Conservation (phyloP, 192 early-diverging fungal genomes). For the Coemansia sp. region DNA sequence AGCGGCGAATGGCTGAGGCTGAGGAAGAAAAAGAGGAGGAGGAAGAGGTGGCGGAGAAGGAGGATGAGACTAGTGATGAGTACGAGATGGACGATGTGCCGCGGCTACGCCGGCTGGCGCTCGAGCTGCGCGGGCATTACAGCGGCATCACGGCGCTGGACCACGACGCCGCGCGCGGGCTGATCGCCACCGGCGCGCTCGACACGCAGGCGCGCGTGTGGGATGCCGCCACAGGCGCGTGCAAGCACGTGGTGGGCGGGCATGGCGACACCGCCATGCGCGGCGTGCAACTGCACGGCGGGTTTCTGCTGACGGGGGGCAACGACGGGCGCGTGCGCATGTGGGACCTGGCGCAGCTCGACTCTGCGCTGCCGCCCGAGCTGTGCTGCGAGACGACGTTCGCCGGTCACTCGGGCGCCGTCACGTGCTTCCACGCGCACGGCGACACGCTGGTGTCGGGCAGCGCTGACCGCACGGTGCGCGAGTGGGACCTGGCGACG, state of each 20-base stretch:
- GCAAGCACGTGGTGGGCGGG: conserved; percentile 36
- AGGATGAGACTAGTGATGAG: conserved; percentile 9
- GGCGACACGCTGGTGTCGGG: conserved; percentile 59
- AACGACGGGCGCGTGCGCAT: conserved; percentile 67
- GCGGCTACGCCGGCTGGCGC: conserved; percentile 27
- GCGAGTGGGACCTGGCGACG: conserved; percentile 76
- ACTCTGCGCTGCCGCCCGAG: conserved; percentile 59
- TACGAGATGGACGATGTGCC: conserved; percentile 40
- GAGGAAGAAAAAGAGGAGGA: not conserved
- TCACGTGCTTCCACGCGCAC: conserved; percentile 51
- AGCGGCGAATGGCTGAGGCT: conserved; percentile 8
- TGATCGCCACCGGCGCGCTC: conserved; percentile 65
- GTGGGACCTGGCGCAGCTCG: conserved; percentile 67
- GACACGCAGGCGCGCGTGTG: conserved; percentile 74
- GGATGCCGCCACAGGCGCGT: conserved; percentile 52
- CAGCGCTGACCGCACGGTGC: conserved; percentile 75
- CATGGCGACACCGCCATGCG: conserved; percentile 39
- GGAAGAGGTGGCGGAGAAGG: conserved; percentile 8
- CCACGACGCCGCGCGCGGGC: conserved; percentile 60
- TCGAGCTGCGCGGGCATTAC: conserved; percentile 61
- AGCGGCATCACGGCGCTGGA: conserved; percentile 63
- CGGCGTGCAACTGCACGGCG: conserved; percentile 41
- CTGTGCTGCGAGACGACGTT: conserved; percentile 47
- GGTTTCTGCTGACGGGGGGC: conserved; percentile 63
- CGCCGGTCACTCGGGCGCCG: conserved; percentile 33